Base-by-base conservation (phyloP, 306 rosid genomes). In the Nissolia schottii region DNA sequence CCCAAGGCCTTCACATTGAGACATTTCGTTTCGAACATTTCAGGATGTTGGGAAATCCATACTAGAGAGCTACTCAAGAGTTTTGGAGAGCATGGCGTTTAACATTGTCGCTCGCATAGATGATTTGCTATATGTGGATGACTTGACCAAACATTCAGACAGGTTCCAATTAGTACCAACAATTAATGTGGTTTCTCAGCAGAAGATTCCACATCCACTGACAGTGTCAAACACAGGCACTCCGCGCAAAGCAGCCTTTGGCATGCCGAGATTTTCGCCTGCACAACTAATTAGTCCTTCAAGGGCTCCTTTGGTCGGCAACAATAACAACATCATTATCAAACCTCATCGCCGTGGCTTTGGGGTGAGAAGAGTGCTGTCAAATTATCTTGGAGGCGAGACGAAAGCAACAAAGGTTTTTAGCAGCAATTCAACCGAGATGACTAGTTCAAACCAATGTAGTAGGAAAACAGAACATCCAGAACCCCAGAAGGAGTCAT, bases 21-120 rank as follows among this genome's bases (percentile, higher is more conserved):
- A 43, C 55, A 51, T 29, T 53, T 58, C n/a, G 18, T 70, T 80
- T 56, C 16, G 5, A 45, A 60, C 45, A 46, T 84, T 45, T n/a
- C 96, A 93, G 97, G 98, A 93, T 82, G 83, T 93, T 68, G 98
- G 98, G 16, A 93, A 93, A 81, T 84, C 97, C 29, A 84, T 93
- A 80, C 89, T 93, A 40, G 98, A 93, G n/a, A n/a, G n/a, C n/a
- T n/a, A n/a, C n/a, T n/a, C n/a, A n/a, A n/a, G n/a, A n/a, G n/a
- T n/a, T n/a, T 72, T 93, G 82, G 98, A 93, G 92, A 90, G 98
- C 87, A 79, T 90, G 67, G 93, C 97, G 28, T 93, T 84, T 56
- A 93, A 93, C 81, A 82, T 90, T 57, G 87, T 90, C 40, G 98
- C 98, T 78, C 93, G 98, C 10, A 93, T 93, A 0, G 97, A 93